These are phyloP conservation scores for Polyplosphaeria fusca DNA, from an alignment of 495 filamentous ascomycete genomes.

Conservation along the genomic window DNA sequence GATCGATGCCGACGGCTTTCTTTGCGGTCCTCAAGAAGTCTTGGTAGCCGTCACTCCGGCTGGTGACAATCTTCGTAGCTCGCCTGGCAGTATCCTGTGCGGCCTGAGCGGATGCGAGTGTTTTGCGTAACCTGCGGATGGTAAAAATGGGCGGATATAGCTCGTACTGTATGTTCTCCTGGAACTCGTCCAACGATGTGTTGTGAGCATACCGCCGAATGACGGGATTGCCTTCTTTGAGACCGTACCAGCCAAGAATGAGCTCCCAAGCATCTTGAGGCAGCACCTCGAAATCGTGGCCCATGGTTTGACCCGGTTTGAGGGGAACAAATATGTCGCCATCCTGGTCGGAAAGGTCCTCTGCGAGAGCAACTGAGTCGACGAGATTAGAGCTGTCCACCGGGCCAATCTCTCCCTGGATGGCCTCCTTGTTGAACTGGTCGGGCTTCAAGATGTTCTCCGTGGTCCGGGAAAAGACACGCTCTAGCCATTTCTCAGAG, in stretches of 20 bases:
- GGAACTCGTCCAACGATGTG: slow-evolving; percentile 52
- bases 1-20: slow-evolving; percentile 56
- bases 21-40: slow-evolving; percentile 75
- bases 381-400: slow-evolving; percentile 73
- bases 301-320: slow-evolving; percentile 61
- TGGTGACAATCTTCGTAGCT: slow-evolving; percentile 61
- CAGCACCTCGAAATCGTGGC: slow-evolving; percentile 72
- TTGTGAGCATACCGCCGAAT: slow-evolving; percentile 79
- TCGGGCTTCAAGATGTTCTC: slow-evolving; percentile 50
- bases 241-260: slow-evolving; percentile 76
- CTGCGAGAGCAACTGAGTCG: slow-evolving; percentile 12
- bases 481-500: slow-evolving; percentile 72
- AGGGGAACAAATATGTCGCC: slow-evolving; percentile 70
- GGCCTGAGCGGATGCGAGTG: slow-evolving; percentile 56
- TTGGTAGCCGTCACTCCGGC: slow-evolving; percentile 62
- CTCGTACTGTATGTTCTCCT: slow-evolving; percentile 73
- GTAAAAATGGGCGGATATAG: slow-evolving; percentile 82
- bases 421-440: slow-evolving; percentile 55
- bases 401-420: slow-evolving; percentile 67
- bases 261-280: slow-evolving; percentile 77
- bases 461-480: slow-evolving; percentile 65
- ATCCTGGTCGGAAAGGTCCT: slow-evolving; percentile 50
- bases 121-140: slow-evolving; percentile 70
- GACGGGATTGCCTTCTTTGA: slow-evolving; percentile 64
- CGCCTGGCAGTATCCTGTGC: slow-evolving; percentile 53